A percentile compares a stretch with the other conserved stretches of the same genome.
Evolutionary conservation across 768 basidiomycete species (phyloP).

Genomic region (Fomitopsis serialis): DNA sequence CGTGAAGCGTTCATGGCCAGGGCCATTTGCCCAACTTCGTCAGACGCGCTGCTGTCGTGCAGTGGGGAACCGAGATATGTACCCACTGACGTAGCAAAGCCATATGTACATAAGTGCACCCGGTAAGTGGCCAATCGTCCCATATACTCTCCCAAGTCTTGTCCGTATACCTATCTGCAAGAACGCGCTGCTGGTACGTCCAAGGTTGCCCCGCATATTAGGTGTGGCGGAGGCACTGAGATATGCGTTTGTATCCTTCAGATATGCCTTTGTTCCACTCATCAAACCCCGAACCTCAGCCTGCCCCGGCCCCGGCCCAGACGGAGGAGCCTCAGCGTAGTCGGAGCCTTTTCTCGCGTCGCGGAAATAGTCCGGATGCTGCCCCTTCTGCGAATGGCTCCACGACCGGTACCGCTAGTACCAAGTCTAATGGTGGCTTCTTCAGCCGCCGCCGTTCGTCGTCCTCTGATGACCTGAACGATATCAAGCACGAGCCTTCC

Average conservation of each 20-base stretch:
- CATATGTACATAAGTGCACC: too few species aligned
- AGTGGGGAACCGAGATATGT: too few species aligned
- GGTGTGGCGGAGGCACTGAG: background rate
- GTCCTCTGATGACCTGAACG: slow-evolving; percentile 12
- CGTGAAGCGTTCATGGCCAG: too few species aligned
- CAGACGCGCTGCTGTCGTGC: too few species aligned
- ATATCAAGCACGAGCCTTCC: slow-evolving; percentile 34
- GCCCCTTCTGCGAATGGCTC: slow-evolving; percentile 8
- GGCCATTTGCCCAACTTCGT: too few species aligned
- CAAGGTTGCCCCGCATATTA: background rate
- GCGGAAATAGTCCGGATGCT: slow-evolving; percentile 8
- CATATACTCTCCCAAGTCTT: too few species aligned
- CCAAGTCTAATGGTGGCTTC: slow-evolving; percentile 14
- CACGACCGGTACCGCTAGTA: slow-evolving; percentile 5
- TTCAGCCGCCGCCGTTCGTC: slow-evolving; percentile 23
- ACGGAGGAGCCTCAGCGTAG: slow-evolving; percentile 13
- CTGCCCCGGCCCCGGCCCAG: slow-evolving; percentile 11
- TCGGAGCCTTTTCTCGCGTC: slow-evolving; percentile 22
- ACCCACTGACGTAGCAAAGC: too few species aligned
- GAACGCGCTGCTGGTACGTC: background rate
- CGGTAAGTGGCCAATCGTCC: too few species aligned
- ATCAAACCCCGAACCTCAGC: slow-evolving; percentile 7
- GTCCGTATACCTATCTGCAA: too few species aligned
- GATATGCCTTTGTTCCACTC: slow-evolving; percentile 25
- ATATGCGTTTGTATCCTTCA: too few species aligned